Evolutionary conservation across 768 basidiomycete species (phyloP), one percentile per base, ranked within the genome.

Genomic region (Mycena haematopus): DNA sequence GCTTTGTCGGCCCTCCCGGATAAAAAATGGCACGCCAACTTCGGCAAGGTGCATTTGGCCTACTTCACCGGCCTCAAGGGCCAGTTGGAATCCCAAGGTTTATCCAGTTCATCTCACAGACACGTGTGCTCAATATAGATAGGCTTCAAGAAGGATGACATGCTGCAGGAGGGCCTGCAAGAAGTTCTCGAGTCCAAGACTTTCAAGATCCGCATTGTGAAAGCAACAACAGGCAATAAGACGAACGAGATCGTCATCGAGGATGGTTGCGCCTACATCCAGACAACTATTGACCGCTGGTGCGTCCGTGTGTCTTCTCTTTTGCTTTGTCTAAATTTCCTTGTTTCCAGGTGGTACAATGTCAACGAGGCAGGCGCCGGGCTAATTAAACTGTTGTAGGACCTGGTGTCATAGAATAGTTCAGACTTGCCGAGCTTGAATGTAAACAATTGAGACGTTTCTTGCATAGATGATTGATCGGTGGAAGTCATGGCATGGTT

Each of bases 91-190:
- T 54, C 47, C 9, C 71, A 78, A 42, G 60, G 53, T 54, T 22
- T 10, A 35, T 31, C 29, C 15, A n/a, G n/a, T n/a, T n/a, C n/a
- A n/a, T n/a, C n/a, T n/a, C n/a, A n/a, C n/a, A n/a, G 29, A 31
- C 29, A 9, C 29, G 29, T 31, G 29, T 5, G 9, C 9, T 31
- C n/a, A n/a, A n/a, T n/a, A n/a, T n/a, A n/a, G n/a, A 11, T 35
- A 59, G 76, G 75, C 13, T 79, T 78, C 68, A 71, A 75, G 55
- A 72, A 67, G 13, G 78, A 78, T 46, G 76, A 78, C 0, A 74
- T 80, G 75, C 65, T 79, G 29, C 77, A 77, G 58, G 78, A 80
- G 68, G 77, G 78, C 13, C 70, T 80, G 38, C 69, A 68, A 19
- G 77, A 80, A 54, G 67, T 62, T 6, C 59, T 77, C 21, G 51